A percentile compares a stretch with the other conserved stretches of the same genome.
Conservation (phyloP, 306 rosid genomes). For the Styphnolobium japonicum region DNA sequence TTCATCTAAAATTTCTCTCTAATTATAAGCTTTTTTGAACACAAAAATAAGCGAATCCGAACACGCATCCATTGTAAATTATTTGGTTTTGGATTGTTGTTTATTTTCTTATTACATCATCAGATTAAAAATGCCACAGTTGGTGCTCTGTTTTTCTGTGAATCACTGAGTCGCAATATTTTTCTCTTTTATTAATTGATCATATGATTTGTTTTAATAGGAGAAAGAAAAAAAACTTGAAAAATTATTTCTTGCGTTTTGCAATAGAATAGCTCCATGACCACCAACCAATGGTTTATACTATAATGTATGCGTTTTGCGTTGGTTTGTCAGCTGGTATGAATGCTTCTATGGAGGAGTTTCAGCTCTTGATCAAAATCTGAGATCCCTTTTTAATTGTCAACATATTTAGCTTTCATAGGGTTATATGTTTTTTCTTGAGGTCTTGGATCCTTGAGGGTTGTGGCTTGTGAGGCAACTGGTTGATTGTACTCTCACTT, state of each 20-base stretch:
- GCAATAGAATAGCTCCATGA: neutral
- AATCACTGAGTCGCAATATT: too few relatives aligned
- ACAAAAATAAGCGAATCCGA: too few relatives aligned
- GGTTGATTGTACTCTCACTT: neutral
- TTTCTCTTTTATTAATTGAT: neutral
- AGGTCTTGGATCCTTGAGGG: neutral
- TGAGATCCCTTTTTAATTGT: neutral
- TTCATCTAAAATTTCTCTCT: too few relatives aligned
- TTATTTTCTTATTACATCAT: too few relatives aligned
- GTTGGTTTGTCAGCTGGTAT: neutral
- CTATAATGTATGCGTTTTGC: neutral
- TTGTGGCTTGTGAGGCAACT: neutral
- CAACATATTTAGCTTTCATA: neutral
- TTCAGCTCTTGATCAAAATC: neutral
- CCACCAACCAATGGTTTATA: neutral
- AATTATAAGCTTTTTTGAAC: too few relatives aligned
- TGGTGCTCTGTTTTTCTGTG: too few relatives aligned
- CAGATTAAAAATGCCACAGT: too few relatives aligned
- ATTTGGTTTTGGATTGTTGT: too few relatives aligned
- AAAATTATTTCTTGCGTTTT: neutral
- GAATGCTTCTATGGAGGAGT: neutral
- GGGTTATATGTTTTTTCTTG: neutral
- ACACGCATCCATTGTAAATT: too few relatives aligned
- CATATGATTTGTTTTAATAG: neutral
- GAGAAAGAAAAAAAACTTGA: neutral